These are phyloP conservation scores for Populus tomentosa DNA, from an alignment of 441 rosid species.

Conservation along the genomic window DNA sequence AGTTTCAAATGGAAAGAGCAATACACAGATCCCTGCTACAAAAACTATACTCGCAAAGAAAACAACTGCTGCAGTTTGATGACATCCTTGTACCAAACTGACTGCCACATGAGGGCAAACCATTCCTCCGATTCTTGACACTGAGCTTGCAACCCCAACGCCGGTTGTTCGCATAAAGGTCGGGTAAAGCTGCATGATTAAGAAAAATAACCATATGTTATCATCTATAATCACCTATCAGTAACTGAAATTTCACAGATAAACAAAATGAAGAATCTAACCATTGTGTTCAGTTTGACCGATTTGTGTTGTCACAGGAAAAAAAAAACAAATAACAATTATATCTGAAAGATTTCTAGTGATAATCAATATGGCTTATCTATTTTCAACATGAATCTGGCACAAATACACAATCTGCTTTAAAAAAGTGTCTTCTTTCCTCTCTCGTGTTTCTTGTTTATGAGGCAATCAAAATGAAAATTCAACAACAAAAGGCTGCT, in stretches of 20 bases:
- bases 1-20: constrained; percentile 76
- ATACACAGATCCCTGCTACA: constrained; percentile 56
- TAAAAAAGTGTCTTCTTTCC: too few species aligned
- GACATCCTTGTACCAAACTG: constrained; percentile 75
- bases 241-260: background rate
- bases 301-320: too few species aligned
- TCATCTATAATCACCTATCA: background rate
- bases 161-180: constrained; percentile 85
- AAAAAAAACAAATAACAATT: too few species aligned
- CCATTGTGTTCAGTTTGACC: background rate
- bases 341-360: too few species aligned
- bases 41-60: constrained; percentile 58
- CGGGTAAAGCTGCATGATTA: constrained; percentile 60
- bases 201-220: background rate
- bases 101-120: constrained; percentile 84
- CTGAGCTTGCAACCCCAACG: constrained; percentile 72
- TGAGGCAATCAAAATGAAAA: background rate
- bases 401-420: too few species aligned
- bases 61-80: constrained; percentile 54
- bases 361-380: too few species aligned
- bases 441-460: background rate
- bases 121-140: constrained; percentile 92
- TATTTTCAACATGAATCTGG: too few species aligned
- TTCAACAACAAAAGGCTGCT: background rate
- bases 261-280: background rate